Percentiles rank a stretch among this genome's conserved stretches.
Evolutionary conservation across 1,284 basidiomycete genomes (phyloP).

Genomic region (Taiwanofungus camphoratus): DNA sequence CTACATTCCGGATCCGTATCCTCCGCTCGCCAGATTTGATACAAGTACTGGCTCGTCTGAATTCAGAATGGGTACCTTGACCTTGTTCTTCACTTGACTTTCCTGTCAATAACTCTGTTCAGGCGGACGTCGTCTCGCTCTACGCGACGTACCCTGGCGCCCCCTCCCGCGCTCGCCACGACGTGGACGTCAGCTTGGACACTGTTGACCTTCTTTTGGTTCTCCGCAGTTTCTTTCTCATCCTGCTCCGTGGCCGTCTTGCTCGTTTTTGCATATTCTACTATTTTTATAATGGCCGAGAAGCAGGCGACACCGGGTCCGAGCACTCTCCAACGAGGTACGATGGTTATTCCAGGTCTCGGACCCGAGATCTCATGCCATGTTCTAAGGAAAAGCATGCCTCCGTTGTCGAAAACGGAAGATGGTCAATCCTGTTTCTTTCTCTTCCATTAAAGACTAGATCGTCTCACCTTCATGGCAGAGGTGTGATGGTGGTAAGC

Average conservation of each 20-base stretch:
- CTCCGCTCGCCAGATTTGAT: constrained; percentile 12
- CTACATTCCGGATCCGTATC: constrained; percentile 18
- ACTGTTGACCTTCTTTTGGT: constrained; percentile 14
- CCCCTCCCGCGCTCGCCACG: constrained; percentile 4
- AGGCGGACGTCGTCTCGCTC: constrained; percentile 7
- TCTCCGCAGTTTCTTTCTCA: constrained; percentile 21
- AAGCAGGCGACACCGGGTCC: constrained; percentile 26
- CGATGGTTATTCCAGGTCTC: constrained; percentile 9
- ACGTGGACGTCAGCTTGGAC: constrained; percentile 8
- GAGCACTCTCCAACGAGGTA: constrained; percentile 30
- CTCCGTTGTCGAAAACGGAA: constrained; percentile 72
- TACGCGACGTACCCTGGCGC: constrained; percentile 5
- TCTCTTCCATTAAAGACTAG: neutral
- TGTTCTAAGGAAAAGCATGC: constrained; percentile 53
- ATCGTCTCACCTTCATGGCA: constrained; percentile 14
- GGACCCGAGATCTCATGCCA: constrained; percentile 4
- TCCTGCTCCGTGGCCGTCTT: constrained; percentile 24
- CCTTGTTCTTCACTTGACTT: constrained; percentile 12
- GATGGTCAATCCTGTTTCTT: constrained; percentile 46
- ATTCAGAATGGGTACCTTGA: constrained; percentile 14
- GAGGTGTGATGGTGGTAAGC: constrained; percentile 40
- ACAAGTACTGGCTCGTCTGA: constrained; percentile 13
- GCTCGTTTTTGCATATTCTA: constrained; percentile 24
- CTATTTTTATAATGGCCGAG: constrained; percentile 35
- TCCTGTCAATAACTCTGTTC: constrained; percentile 9